Conservation (phyloP, 2,329 filamentous ascomycete genomes). For the Pseudocercospora eumusae region DNA sequence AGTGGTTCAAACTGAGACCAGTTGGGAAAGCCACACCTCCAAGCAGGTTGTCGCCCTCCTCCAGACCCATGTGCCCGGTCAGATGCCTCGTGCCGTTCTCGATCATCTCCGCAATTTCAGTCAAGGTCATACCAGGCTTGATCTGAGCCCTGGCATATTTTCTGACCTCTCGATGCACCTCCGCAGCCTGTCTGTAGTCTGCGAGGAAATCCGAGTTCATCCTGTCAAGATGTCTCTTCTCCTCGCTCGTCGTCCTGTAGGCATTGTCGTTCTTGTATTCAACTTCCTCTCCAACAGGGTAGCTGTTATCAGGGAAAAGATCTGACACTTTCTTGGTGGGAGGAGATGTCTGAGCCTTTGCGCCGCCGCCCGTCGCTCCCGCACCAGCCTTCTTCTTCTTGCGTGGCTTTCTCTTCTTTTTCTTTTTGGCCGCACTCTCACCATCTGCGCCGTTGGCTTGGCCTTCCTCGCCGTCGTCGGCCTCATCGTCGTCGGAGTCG, state of each 20-base stretch:
- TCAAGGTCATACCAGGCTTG: constrained; percentile 54
- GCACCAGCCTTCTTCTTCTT: constrained; percentile 44
- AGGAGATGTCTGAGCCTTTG: constrained; percentile 48
- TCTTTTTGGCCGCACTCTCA: constrained; percentile 47
- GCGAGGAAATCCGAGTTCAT: constrained; percentile 53
- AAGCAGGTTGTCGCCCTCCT: constrained; percentile 53
- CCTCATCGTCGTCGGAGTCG: constrained; percentile 43
- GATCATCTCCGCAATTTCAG: constrained; percentile 55
- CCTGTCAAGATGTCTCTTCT: constrained; percentile 48
- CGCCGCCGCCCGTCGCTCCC: constrained; percentile 34
- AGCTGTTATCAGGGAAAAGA: constrained; percentile 49
- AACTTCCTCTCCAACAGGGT: constrained; percentile 51
- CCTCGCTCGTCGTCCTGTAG: constrained; percentile 51
- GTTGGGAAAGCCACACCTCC: constrained; percentile 60
- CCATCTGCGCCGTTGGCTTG: constrained; percentile 26
- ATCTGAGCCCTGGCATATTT: constrained; percentile 52
- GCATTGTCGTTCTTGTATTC: constrained; percentile 50
- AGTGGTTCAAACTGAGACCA: constrained; percentile 56
- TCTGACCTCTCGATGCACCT: constrained; percentile 59
- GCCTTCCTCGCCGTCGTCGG: constrained; percentile 38
- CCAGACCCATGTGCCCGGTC: constrained; percentile 54
- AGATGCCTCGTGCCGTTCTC: constrained; percentile 57
- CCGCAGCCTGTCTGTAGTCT: constrained; percentile 59
- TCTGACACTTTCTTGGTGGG: constrained; percentile 51
- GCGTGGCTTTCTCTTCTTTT: constrained; percentile 50